phyloP scores from a whole-genome alignment of 2,329 filamentous ascomycete genomes.

The Cladosporium velox region DNA sequence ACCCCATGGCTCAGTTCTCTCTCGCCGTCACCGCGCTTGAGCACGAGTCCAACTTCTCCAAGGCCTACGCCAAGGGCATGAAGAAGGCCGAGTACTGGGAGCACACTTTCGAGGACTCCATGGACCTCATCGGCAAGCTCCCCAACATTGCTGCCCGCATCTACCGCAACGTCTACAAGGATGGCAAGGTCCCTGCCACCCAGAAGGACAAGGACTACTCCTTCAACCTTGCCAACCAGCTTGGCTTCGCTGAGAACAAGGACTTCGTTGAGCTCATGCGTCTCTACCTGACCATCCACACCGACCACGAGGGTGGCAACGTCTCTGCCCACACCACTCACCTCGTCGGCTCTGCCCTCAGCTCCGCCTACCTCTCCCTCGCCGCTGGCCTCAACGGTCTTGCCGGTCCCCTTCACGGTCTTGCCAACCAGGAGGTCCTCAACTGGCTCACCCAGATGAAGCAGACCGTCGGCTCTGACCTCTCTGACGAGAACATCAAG shows the following conservation, averaged over 20 bases:
- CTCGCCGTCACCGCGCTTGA: slow-evolving; percentile 96
- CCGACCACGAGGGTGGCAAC: slow-evolving; percentile 99
- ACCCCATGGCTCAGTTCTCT: slow-evolving; percentile 99
- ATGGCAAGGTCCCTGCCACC: slow-evolving; percentile 92
- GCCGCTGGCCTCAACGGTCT: slow-evolving; percentile 97
- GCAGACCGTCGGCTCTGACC: slow-evolving; percentile 86
- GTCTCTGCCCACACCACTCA: slow-evolving; percentile 98
- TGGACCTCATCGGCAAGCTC: slow-evolving; percentile 99
- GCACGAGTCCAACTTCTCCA: slow-evolving; percentile 96
- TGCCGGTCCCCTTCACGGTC: slow-evolving; percentile 95
- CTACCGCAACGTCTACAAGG: slow-evolving; percentile 99
- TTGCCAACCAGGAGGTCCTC: slow-evolving; percentile 99
- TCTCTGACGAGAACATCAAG: slow-evolving; percentile 94
- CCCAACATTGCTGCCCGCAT: slow-evolving; percentile 97
- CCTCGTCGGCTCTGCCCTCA: slow-evolving; percentile 92
- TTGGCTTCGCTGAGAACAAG: slow-evolving; percentile 90
- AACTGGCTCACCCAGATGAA: slow-evolving; percentile 99
- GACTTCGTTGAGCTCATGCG: slow-evolving; percentile 99
- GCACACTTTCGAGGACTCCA: slow-evolving; percentile 98
- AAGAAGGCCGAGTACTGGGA: slow-evolving; percentile 99
- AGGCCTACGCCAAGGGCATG: slow-evolving; percentile 98
- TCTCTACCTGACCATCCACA: slow-evolving; percentile 99
- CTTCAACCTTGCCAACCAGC: slow-evolving; percentile 99
- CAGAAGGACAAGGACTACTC: slow-evolving; percentile 99
- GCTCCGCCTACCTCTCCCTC: slow-evolving; percentile 95